Evolutionary conservation across 106 monocot genomes (phyloP).

Genomic region (Dactylorhiza incarnata): DNA sequence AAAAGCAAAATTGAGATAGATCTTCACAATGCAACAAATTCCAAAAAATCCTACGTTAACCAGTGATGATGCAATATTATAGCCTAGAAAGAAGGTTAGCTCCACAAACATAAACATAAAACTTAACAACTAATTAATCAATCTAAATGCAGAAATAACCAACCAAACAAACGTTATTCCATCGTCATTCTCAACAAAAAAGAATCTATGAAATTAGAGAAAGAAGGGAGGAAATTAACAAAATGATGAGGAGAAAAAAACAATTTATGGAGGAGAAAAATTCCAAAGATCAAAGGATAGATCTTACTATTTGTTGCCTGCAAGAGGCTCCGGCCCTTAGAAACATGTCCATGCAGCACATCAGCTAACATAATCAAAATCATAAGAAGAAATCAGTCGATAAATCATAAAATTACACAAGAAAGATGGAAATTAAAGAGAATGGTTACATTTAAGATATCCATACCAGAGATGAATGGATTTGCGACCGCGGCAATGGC

Average conservation of each 20-base stretch:
- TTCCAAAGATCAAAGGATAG: not conserved
- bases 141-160: no score
- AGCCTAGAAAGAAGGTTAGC: no score
- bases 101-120: no score
- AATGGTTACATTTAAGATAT: not conserved
- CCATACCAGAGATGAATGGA: constrained; percentile 5
- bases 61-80: no score
- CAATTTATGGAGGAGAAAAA: not conserved
- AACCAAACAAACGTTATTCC: no score
- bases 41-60: no score
- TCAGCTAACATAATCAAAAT: not conserved
- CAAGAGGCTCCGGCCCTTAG: not conserved
- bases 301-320: not conserved
- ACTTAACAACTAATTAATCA: no score
- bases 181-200: no score
- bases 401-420: not conserved
- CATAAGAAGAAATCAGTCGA: not conserved
- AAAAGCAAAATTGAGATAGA: no score
- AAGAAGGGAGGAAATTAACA: not conserved
- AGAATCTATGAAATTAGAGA: no score
- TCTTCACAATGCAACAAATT: no score
- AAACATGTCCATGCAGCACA: not conserved
- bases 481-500: not conserved
- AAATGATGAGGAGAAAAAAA: not conserved
- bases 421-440: not conserved